phyloP scores from a whole-genome alignment of 2,329 filamentous ascomycete genomes.

The Sphaerulina vaccinii region DNA sequence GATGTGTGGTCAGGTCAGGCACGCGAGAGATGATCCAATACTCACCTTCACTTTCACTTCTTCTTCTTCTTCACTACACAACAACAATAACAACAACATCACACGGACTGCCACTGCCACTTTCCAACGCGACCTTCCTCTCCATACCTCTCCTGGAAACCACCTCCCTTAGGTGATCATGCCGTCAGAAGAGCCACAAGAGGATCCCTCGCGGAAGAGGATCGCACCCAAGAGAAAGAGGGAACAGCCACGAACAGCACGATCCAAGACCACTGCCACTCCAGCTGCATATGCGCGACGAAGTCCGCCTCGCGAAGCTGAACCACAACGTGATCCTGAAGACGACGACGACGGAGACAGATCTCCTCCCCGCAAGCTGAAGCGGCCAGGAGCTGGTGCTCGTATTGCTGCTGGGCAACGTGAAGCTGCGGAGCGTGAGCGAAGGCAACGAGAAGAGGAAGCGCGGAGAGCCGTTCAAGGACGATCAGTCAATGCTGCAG shows the following conservation, averaged over 20 bases:
- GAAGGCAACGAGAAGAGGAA: constrained; percentile 42
- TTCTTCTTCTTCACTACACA: no score
- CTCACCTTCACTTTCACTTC: no score
- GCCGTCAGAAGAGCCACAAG: constrained; percentile 27
- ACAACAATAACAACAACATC: no score
- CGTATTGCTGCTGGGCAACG: constrained; percentile 68
- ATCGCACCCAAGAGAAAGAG: constrained; percentile 34
- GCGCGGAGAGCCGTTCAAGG: constrained; percentile 38
- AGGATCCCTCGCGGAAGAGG: constrained; percentile 17
- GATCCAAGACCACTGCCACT: constrained; percentile 29
- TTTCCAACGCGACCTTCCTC: background rate
- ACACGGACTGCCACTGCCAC: background rate
- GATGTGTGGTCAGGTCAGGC: no score
- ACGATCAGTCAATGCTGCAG: constrained; percentile 37
- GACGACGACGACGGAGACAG: constrained; percentile 30
- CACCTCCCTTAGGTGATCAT: constrained; percentile 8
- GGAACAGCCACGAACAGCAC: constrained; percentile 31
- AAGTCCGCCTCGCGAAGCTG: constrained; percentile 33
- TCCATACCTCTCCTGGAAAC: background rate
- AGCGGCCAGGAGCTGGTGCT: constrained; percentile 39
- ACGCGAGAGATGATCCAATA: no score
- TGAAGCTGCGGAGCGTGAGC: constrained; percentile 62
- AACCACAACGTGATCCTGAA: constrained; percentile 19
- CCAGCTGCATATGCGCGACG: constrained; percentile 37
- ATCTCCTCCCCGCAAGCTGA: constrained; percentile 40